A percentile compares a stretch with the other conserved stretches of the same genome.
Conservation (phyloP, 345 rosid species). For the Eucalyptus erythrocorys region DNA sequence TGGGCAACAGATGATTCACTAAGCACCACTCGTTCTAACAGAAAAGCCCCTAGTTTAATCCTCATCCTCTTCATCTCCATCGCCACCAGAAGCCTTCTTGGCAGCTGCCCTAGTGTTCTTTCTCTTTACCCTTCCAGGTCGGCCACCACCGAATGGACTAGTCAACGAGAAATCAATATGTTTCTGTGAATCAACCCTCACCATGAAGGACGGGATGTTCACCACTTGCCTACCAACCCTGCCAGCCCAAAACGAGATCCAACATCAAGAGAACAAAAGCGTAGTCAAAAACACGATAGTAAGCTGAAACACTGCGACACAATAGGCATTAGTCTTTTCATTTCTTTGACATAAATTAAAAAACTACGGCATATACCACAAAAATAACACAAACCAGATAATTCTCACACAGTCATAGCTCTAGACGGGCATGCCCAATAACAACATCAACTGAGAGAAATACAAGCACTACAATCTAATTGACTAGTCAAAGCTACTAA, state of each 20-base stretch:
- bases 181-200: conserved; percentile 35
- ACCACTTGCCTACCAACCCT: conserved; percentile 49
- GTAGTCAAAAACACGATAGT: neutral
- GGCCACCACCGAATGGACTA: conserved; percentile 34
- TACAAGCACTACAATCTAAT: neutral
- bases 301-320: neutral
- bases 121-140: conserved; percentile 43
- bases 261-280: neutral
- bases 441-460: neutral
- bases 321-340: neutral
- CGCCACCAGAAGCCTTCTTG: conserved; percentile 42
- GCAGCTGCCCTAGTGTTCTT: conserved; percentile 32
- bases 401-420: neutral
- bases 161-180: conserved; percentile 35
- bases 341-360: neutral
- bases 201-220: conserved; percentile 37
- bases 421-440: neutral
- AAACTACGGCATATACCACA: neutral
- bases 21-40: neutral
- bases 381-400: neutral
- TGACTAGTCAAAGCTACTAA: neutral
- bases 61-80: conserved; percentile 37
- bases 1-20: neutral
- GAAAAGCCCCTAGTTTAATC: neutral
- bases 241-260: neutral